phyloP scores from a whole-genome alignment of 1,284 basidiomycete genomes.

The Ustilago loliicola region DNA sequence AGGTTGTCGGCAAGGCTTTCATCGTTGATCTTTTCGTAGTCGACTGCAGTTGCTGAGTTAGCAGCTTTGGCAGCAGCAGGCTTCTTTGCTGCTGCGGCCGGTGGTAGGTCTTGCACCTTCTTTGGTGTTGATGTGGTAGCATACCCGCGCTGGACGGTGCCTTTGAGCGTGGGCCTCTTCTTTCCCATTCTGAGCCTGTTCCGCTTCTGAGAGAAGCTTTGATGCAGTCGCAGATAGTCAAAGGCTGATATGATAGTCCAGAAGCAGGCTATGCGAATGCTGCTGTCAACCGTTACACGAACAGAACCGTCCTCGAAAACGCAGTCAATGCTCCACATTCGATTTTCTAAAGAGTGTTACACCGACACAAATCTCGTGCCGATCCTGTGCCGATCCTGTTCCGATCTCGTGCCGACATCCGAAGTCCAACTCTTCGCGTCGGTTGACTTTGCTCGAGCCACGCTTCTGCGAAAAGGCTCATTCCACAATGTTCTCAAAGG shows the following conservation, averaged over 20 bases:
- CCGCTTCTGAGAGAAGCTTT: neutral
- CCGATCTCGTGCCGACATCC: conserved; percentile 20
- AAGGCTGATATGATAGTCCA: neutral
- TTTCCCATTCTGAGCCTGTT: conserved; percentile 44
- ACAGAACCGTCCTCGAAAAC: conserved; percentile 12
- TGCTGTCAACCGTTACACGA: conserved; percentile 16
- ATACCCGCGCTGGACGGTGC: conserved; percentile 65
- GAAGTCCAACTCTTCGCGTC: conserved; percentile 18
- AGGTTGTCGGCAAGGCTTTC: conserved; percentile 43
- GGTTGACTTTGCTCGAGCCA: conserved; percentile 28
- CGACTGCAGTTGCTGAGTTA: conserved; percentile 53
- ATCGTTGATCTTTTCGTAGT: conserved; percentile 44
- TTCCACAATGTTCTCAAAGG: no score
- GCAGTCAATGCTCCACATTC: conserved; percentile 32
- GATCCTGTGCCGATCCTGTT: no score
- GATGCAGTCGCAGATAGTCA: conserved; percentile 5
- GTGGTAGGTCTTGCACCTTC: conserved; percentile 76
- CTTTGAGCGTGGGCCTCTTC: conserved; percentile 67
- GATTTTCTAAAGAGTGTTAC: conserved; percentile 23
- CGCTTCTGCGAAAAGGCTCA: conserved; percentile 22
- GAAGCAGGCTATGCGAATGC: neutral
- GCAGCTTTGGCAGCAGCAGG: conserved; percentile 53
- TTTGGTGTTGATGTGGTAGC: conserved; percentile 78
- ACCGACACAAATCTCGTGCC: neutral
- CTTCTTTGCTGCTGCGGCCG: conserved; percentile 58